phyloP scores from a whole-genome alignment of 306 rosid species.

The Oxytropis ochrocephala region DNA sequence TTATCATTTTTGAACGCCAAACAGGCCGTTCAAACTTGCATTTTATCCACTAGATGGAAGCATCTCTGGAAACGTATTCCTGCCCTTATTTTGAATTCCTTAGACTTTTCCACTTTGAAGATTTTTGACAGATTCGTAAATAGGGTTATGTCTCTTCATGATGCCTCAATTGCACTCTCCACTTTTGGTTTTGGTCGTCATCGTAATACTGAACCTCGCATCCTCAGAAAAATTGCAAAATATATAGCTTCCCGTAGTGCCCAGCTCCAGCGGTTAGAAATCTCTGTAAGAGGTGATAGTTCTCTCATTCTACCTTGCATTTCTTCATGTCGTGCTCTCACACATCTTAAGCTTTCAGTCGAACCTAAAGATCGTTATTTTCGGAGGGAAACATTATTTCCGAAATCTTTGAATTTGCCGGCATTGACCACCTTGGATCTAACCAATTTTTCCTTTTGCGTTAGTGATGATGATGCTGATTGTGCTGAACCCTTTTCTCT shows the following conservation, averaged over 20 bases:
- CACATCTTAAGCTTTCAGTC: slow-evolving; percentile 12
- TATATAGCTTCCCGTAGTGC: slow-evolving; percentile 2
- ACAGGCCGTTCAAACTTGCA: not conserved
- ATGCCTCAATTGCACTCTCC: not conserved
- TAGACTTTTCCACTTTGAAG: not conserved
- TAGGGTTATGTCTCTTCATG: not conserved
- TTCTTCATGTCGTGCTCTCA: not conserved
- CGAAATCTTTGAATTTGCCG: too few relatives aligned
- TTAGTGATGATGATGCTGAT: too few relatives aligned
- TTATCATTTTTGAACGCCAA: slow-evolving; percentile 2
- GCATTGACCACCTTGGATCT: too few relatives aligned
- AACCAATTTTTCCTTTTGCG: too few relatives aligned
- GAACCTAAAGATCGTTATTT: not conserved
- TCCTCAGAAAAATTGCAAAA: not conserved
- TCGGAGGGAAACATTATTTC: too few relatives aligned
- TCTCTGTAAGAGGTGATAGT: not conserved
- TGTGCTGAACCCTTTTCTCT: too few relatives aligned
- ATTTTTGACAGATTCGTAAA: slow-evolving; percentile 4
- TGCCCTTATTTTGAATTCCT: not conserved
- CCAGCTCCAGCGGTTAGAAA: not conserved
- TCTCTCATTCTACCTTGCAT: not conserved
- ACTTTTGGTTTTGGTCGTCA: not conserved
- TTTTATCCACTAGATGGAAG: slow-evolving; percentile 1
- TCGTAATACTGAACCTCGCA: not conserved
- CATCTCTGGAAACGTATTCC: slow-evolving; percentile 10